These are phyloP conservation scores for Annona squamosa DNA, from an alignment of 164 flowering plant genomes.

Conservation along the genomic window DNA sequence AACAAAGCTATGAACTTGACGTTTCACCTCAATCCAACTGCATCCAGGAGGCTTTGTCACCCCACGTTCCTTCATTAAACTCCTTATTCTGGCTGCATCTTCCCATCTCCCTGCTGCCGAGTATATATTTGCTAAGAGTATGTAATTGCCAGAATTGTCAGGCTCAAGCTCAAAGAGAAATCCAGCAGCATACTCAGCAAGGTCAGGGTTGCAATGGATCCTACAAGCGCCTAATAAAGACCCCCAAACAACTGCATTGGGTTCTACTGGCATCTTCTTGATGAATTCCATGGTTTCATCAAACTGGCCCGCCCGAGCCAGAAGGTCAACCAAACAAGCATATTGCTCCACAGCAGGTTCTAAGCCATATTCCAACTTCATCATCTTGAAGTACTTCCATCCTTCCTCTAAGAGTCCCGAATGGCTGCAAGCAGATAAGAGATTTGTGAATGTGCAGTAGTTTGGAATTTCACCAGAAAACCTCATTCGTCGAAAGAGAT, in stretches of 20 bases:
- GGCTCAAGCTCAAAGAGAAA: conserved; percentile 31
- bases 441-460: conserved; percentile 23
- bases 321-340: conserved; percentile 35
- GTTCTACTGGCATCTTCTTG: conserved; percentile 32
- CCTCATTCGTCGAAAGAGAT: conserved; percentile 19
- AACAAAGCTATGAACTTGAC: conserved; percentile 25
- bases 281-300: conserved; percentile 28
- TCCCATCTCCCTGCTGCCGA: conserved; percentile 30
- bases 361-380: conserved; percentile 21
- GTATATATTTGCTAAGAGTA: conserved; percentile 32
- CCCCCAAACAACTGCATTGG: conserved; percentile 33
- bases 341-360: conserved; percentile 32
- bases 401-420: conserved; percentile 34
- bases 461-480: conserved; percentile 20
- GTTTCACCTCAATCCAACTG: conserved; percentile 36
- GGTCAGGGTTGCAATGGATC: conserved; percentile 24
- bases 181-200: conserved; percentile 28
- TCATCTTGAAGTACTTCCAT: conserved; percentile 23
- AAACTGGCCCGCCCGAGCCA: conserved; percentile 32
- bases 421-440: conserved; percentile 42
- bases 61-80: conserved; percentile 30
- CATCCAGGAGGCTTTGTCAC: conserved; percentile 36
- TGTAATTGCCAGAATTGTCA: conserved; percentile 23
- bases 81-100: conserved; percentile 23
- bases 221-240: conserved; percentile 37